Evolutionary conservation across 2,329 filamentous ascomycete genomes (phyloP), one percentile per base, ranked within the genome.

Genomic region (Colletotrichum liriopes): DNA sequence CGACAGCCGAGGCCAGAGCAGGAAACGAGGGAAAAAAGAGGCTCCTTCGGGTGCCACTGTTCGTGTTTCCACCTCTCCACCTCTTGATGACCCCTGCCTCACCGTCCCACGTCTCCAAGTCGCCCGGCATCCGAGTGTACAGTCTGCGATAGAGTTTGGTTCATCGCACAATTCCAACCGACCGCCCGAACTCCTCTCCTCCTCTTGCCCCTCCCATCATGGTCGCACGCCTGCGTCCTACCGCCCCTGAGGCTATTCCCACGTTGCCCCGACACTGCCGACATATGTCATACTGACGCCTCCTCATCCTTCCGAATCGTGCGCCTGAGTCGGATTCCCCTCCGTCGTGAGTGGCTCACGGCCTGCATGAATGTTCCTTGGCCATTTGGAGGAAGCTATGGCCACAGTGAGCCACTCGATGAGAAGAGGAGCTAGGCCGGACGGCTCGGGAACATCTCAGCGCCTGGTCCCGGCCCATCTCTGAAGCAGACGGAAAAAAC

Each of bases 1-100:
- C 65, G 70, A 72, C 65, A 69, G 35, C 70, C 70, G 65, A 72
- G 70, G 70, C 70, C 26, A 41, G 23, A 45, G 59, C 52, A n/a
- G 23, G 56, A 37, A 12, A 8, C 12, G 51, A 12, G 11, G 16
- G 35, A 37, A 58, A 58, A 61, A 58, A 67, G 61, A 65, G 47
- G 45, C 67, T 45, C 45, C 35, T 55, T 32, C 16, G 35, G 18
- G 35, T 41, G 52, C n/a, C 58, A 32, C 45, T 14, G 49, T 39
- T 58, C 65, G 49, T 68, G 32, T 55, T 43, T 64, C 14, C 32
- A 35, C 41, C 62, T 52, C 41, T 67, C 49, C 52, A 55, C 65
- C 52, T 37, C 37, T 39, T 18, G 9, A 35, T 23, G 3, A 60
- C 39, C 69, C 69, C 52, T 72, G 69, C 29, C 16, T 20, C 49